Percentiles rank a stretch among this genome's conserved stretches.
Evolutionary conservation across 371 early-diverging fungal species (phyloP).

Genomic region (Rhizopus sp.): DNA sequence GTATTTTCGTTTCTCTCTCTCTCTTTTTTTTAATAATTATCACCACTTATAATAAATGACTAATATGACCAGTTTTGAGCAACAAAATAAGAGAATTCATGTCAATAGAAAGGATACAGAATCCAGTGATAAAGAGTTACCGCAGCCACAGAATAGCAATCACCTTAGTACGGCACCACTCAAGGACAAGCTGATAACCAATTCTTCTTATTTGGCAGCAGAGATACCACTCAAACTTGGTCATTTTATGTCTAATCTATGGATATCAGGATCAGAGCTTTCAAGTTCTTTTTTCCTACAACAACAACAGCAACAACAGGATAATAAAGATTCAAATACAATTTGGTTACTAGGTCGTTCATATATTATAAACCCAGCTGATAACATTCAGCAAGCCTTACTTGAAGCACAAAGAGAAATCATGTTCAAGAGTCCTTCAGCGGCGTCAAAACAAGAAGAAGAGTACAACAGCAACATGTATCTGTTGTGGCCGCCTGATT

Average conservation of each 20-base stretch:
- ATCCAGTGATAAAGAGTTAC: slow-evolving; percentile 26
- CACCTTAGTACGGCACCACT: slow-evolving; percentile 48
- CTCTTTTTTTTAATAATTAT: neutral
- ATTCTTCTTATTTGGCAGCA: slow-evolving; percentile 53
- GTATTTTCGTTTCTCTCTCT: neutral
- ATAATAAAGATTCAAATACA: slow-evolving; percentile 11
- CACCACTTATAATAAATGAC: neutral
- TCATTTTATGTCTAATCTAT: slow-evolving; percentile 51
- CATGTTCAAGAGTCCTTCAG: slow-evolving; percentile 25
- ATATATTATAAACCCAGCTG: slow-evolving; percentile 28
- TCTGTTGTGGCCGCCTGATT: slow-evolving; percentile 48
- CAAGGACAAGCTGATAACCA: slow-evolving; percentile 47
- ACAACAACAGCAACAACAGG: slow-evolving; percentile 10
- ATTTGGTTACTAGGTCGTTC: slow-evolving; percentile 41
- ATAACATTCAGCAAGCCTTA: slow-evolving; percentile 35
- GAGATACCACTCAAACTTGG: slow-evolving; percentile 55
- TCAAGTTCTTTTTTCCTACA: slow-evolving; percentile 29
- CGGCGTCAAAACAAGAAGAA: neutral
- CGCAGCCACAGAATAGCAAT: slow-evolving; percentile 54
- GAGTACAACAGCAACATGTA: neutral
- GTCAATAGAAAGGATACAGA: neutral
- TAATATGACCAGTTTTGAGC: neutral
- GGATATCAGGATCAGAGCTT: slow-evolving; percentile 41
- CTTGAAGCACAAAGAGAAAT: slow-evolving; percentile 38
- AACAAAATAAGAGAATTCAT: neutral